Conservation (phyloP, 2,329 filamentous ascomycete species). For the Nannizziopsis arthrosporioides region DNA sequence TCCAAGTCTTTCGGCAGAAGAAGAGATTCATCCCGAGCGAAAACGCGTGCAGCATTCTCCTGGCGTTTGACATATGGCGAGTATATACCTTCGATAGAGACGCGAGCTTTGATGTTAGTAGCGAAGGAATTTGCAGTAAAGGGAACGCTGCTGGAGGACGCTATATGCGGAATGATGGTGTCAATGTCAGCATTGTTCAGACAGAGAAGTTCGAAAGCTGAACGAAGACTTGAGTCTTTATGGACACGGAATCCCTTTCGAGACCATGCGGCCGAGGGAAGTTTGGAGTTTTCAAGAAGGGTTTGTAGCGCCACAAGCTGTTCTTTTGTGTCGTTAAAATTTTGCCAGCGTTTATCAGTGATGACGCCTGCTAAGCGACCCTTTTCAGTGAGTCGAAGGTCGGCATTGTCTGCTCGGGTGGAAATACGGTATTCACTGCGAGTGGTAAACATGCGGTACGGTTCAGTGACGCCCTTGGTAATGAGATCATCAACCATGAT, state of each 20-base stretch:
- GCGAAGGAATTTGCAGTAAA: slow-evolving; percentile 43
- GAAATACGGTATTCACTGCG: slow-evolving; percentile 93
- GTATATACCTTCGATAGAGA: slow-evolving; percentile 73
- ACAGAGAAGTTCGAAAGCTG: slow-evolving; percentile 68
- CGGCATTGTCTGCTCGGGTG: slow-evolving; percentile 85
- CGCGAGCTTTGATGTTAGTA: slow-evolving; percentile 51
- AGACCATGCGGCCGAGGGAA: slow-evolving; percentile 56
- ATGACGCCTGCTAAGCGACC: slow-evolving; percentile 69
- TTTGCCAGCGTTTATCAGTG: slow-evolving; percentile 62
- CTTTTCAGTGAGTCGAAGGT: slow-evolving; percentile 68
- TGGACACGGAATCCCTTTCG: slow-evolving; percentile 57
- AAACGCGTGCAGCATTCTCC: slow-evolving; percentile 50
- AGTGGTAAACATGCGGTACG: slow-evolving; percentile 96
- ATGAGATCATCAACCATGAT: slow-evolving; percentile 98
- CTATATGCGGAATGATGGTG: slow-evolving; percentile 46
- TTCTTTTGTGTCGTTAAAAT: slow-evolving; percentile 52
- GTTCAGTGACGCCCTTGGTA: slow-evolving; percentile 92
- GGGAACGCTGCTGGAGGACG: slow-evolving; percentile 17
- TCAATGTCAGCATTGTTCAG: slow-evolving; percentile 49
- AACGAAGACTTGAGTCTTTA: slow-evolving; percentile 54
- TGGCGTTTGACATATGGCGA: slow-evolving; percentile 75
- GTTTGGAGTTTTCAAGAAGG: slow-evolving; percentile 46
- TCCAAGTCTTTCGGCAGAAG: slow-evolving; percentile 62
- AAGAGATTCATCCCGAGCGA: slow-evolving; percentile 66
- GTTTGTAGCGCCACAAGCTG: slow-evolving; percentile 57